Base-by-base conservation (phyloP, 108 stramenopile genomes). In the Skeletonema tropicum region DNA sequence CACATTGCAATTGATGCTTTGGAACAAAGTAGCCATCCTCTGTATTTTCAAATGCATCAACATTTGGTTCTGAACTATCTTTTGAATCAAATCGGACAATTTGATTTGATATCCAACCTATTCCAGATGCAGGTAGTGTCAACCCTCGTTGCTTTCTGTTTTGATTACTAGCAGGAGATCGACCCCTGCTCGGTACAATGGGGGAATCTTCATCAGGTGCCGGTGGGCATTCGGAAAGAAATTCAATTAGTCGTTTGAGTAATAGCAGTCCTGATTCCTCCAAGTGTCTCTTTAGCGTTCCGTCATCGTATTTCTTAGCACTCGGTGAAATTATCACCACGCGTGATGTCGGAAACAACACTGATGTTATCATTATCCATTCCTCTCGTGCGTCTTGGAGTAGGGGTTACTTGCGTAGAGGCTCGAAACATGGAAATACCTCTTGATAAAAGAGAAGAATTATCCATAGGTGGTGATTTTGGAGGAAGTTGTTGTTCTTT, bases 71-170 rank as follows among this genome's bases (percentile, higher is more conserved):
- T 29, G 42, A 21, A 9, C 7, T 55, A 9, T 55, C 52, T n/a
- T 32, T 21, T 17, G 65, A n/a, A 64, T 33, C 46, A 57, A 49
- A 39, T n/a, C 35, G 31, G 35, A 69, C 70, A 6, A 89, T 49
- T 74, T 89, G 85, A 35, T 45, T 46, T 12, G 87, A 85, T 49
- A 93, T 60, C 92, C 92, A 93, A 29, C 87, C 92, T 59, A 93
- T 67, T 17, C 90, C 90, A 15, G 86, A 79, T 12, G 87, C 92
- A 12, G 92, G 92, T 13, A 93, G 66, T 6, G 90, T 88, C 32
- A 93, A 65, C 15, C 92, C 92, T 14, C 76, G 64, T 33, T 73
- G 67, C 23, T 45, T 60, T 42, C n/a, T 65, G 25, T 25, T 55
- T 32, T 60, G 55, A 15, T 39, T 60, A 15, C 41, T 13, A 19